Base-by-base conservation (phyloP, 768 basidiomycete genomes). In the Lentinula sp. region DNA sequence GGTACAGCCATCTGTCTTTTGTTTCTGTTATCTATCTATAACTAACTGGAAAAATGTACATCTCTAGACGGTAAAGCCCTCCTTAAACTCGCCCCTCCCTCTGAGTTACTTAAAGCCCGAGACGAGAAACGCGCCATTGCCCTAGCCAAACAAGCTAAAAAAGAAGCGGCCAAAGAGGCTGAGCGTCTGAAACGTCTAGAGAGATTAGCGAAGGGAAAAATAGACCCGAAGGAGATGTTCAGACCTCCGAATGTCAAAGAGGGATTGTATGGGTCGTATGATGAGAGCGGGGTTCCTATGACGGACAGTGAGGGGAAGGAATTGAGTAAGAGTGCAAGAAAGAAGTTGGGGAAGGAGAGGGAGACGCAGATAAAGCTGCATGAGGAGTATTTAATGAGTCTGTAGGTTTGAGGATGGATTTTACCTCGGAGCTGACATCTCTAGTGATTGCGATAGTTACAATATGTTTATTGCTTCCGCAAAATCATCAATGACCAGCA, bases 51-150 rank as follows among this genome's bases (percentile, higher is more conserved):
- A 23, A 39, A 56, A 36, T 49, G 52, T 46, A 60, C 46, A 9
- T 23, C 66, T 28, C 63, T 65, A 95, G 95, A 95, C 77, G 95
- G 95, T n/a, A 87, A 86, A 68, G 96, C 96, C 3, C 85, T 98
- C 35, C 90, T 97, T 62, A 98, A 98, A 73, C 79, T 98, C 46
- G 91, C 95, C 28, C 78, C 91, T 42, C 87, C 95, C 2, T 83
- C 84, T 12, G 85, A 91, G 60, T 79, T 99, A 42, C 84, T 95
- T 65, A 87, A 80, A 68, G 88, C 86, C 2, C 85, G 95, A 50
- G 95, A 98, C 63, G 95, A 95, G 69, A 98, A 97, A 75, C 82
- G 85, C 6, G 88, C 85, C 3, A 81, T 81, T 54, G 77, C 78
- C 16, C 87, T 88, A 62, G 91, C 85, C 18, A 96, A 94, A 69